A percentile compares a stretch with the other conserved stretches of the same genome.
These are phyloP conservation scores for Penicillium brasilianum DNA, from an alignment of 2,329 filamentous ascomycete genomes.

Conservation along the genomic window DNA sequence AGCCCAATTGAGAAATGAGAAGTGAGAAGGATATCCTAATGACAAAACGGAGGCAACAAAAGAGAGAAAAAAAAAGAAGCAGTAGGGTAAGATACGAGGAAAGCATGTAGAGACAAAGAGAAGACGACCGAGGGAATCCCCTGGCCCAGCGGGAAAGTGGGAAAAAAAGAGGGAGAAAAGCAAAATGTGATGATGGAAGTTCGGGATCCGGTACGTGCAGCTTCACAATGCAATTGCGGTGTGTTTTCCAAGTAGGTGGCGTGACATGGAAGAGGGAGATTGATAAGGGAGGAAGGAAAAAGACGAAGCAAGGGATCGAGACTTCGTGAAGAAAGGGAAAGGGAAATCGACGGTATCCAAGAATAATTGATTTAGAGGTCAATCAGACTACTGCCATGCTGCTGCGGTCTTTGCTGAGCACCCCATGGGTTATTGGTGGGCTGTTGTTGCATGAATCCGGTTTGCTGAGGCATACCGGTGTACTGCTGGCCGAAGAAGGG, in stretches of 20 bases:
- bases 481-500: conserved; percentile 86
- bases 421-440: conserved; percentile 62
- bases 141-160: neutral
- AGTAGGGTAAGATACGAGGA: conserved; percentile 6
- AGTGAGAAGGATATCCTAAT: conserved; percentile 37
- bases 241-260: conserved; percentile 1
- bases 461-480: conserved; percentile 66
- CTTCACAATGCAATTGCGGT: conserved; percentile 18
- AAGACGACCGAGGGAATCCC: neutral
- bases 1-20: conserved; percentile 29
- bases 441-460: conserved; percentile 53
- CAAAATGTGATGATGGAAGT: neutral
- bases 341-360: conserved; percentile 3
- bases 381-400: conserved; percentile 63
- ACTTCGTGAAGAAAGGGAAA: neutral
- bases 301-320: conserved; percentile 8
- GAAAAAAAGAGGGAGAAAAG: neutral
- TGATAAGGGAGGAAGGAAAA: neutral
- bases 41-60: conserved; percentile 24
- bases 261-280: conserved; percentile 4
- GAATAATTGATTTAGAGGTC: conserved; percentile 55
- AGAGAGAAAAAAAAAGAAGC: conserved; percentile 21
- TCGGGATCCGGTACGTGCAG: neutral
- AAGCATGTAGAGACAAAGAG: neutral
- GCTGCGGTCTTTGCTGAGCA: conserved; percentile 49